Evolutionary conservation across 495 filamentous ascomycete genomes (phyloP), one percentile per base, ranked within the genome.

Genomic region (Penicillium argentinense): DNA sequence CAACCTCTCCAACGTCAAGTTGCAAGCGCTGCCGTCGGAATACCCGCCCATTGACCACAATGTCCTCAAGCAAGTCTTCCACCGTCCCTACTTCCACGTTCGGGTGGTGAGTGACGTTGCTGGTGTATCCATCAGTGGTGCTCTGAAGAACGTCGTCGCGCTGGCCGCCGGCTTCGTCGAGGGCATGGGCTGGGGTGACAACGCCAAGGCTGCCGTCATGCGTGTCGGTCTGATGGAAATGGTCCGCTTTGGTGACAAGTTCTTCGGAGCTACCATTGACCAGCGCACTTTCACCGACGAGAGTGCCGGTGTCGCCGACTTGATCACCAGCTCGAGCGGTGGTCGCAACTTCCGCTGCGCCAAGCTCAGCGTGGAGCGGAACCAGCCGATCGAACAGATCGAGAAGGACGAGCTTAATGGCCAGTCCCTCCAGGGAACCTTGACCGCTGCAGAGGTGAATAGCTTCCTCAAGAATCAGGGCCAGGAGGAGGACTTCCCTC

Each of bases 11-110:
- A 79, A 81, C 55, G 80, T 81, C 22, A 81, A 81, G 59, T 76
- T 97, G 23, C 80, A 76, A 28, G 76, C 89, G 3, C 68, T 95
- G 5, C 95, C 93, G 2, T 62, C 72, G 14, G 87, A 89, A 9
- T 92, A 92, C 60, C 89, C 88, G 5, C 79, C 88, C 0, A 74
- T 97, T 3, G 86, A 89, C 64, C 95, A 97, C 60, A 71, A 69
- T 13, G 77, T 86, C 32, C 74, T 95, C 56, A 85, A 86, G 62
- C 79, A 79, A 16, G 85, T 99, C 22, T 97, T 99, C 81, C 87
- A 95, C 71, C 84, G 95, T 28, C 91, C 91, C 0, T 99, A 99
- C 72, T 97, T 99, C 79, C 92, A 97, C 66, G 91, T 97, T 9
- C 83, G 86, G 32, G 84, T 97, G 60, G 86, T 95, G 12, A 85